Conservation (phyloP, 495 filamentous ascomycete genomes). For the Podospora pseudopauciseta region DNA sequence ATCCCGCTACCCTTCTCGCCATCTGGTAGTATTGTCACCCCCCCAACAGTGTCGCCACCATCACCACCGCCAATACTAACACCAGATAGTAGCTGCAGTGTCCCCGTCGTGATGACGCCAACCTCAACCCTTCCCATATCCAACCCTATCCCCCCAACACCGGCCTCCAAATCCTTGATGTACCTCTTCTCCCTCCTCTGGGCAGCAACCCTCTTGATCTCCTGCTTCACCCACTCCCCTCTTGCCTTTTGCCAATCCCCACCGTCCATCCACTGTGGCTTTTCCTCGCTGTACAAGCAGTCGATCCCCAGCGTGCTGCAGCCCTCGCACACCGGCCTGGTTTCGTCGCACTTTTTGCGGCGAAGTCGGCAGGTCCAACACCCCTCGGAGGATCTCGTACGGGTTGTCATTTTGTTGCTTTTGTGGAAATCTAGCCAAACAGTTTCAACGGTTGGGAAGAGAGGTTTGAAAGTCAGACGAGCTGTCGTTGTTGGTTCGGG, state of each 20-base stretch:
- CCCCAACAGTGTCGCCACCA: not conserved
- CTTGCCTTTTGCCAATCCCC: slow-evolving; percentile 46
- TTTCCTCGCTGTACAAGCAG: slow-evolving; percentile 46
- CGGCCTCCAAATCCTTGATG: slow-evolving; percentile 31
- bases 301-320: slow-evolving; percentile 48
- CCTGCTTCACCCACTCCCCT: slow-evolving; percentile 46
- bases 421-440: no score
- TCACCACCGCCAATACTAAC: no score
- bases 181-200: slow-evolving; percentile 38
- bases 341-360: slow-evolving; percentile 55
- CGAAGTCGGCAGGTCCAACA: slow-evolving; percentile 58
- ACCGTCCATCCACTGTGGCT: slow-evolving; percentile 58
- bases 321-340: slow-evolving; percentile 42
- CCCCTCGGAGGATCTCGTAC: slow-evolving; percentile 40
- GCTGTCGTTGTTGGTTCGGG: no score
- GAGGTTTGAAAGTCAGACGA: no score
- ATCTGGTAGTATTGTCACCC: not conserved
- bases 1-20: not conserved
- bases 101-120: slow-evolving; percentile 6
- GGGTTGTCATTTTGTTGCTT: slow-evolving; percentile 19
- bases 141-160: slow-evolving; percentile 26
- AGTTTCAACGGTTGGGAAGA: no score
- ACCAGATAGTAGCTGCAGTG: not conserved
- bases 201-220: slow-evolving; percentile 48
- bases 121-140: not conserved